Conservation (phyloP, 2,329 filamentous ascomycete genomes). For the Podosphaera aphanis region DNA sequence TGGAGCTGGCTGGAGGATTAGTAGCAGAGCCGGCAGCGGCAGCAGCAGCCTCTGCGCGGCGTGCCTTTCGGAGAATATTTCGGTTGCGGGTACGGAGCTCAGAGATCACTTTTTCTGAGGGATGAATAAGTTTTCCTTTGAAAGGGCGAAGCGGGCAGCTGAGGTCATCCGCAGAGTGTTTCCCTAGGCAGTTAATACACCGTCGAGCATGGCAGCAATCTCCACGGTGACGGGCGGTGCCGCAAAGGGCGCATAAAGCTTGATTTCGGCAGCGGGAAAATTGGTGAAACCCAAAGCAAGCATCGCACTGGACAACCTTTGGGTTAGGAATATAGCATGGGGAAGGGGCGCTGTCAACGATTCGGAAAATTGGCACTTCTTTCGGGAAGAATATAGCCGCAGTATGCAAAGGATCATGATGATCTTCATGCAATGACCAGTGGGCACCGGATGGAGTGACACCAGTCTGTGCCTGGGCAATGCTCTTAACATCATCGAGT, state of each 20-base stretch:
- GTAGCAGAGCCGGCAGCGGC: background rate
- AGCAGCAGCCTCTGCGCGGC: background rate
- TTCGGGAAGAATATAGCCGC: no score
- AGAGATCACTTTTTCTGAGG: background rate
- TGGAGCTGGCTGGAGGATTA: background rate
- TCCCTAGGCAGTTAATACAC: background rate
- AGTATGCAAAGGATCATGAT: no score
- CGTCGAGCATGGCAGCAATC: background rate
- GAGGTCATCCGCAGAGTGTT: background rate
- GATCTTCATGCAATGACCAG: no score
- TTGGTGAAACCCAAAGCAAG: background rate
- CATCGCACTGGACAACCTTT: no score
- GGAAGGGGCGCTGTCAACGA: no score
- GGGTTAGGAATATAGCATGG: no score
- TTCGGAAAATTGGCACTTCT: no score
- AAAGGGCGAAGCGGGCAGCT: background rate
- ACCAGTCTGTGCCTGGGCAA: no score
- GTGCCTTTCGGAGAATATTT: background rate
- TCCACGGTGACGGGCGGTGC: background rate
- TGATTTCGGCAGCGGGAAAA: background rate
- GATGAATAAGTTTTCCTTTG: background rate
- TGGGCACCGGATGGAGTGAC: no score
- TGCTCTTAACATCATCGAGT: no score
- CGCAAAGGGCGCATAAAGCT: background rate
- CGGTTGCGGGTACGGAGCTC: background rate